phyloP scores from a whole-genome alignment of 2,329 filamentous ascomycete genomes.

The Penicillium sp. region DNA sequence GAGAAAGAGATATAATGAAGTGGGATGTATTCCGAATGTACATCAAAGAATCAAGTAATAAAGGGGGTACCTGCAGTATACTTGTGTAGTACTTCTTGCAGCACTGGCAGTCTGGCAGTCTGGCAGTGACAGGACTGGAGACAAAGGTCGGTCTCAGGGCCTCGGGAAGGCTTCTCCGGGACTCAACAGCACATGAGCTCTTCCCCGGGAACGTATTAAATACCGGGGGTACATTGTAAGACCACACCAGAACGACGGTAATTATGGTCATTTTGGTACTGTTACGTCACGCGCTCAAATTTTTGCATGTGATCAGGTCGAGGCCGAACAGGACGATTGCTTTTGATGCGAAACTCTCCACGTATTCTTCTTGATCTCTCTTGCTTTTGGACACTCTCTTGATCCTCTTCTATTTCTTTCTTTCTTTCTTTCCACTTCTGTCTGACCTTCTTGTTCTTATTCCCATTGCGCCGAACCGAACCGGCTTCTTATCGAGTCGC shows the following conservation, averaged over 20 bases:
- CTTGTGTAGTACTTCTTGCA: neutral
- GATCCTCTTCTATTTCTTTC: slow-evolving; percentile 3
- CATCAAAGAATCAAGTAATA: neutral
- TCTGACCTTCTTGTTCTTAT: slow-evolving; percentile 1
- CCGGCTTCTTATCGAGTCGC: slow-evolving; percentile 8
- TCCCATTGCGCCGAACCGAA: slow-evolving; percentile 2
- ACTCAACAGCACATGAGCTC: slow-evolving; percentile 1
- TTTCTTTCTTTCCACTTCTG: neutral
- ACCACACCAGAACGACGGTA: slow-evolving; percentile 3
- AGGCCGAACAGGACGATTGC: slow-evolving; percentile 21
- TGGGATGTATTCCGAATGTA: neutral
- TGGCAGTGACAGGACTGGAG: neutral
- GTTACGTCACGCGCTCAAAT: slow-evolving; percentile 41
- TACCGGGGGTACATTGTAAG: slow-evolving; percentile 1
- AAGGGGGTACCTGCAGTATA: neutral
- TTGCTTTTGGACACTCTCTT: slow-evolving; percentile 9
- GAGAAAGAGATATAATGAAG: neutral
- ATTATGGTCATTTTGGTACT: slow-evolving; percentile 29
- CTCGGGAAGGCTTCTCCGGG: slow-evolving; percentile 5
- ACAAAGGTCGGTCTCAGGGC: neutral
- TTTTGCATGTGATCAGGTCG: slow-evolving; percentile 38
- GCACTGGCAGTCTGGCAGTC: no score
- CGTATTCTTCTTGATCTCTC: slow-evolving; percentile 16
- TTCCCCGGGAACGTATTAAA: slow-evolving; percentile 14
- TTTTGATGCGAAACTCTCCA: slow-evolving; percentile 15